These are phyloP conservation scores for Saccharomyces pastorianus DNA, from an alignment of 1,139 yeast species.

Conservation along the genomic window DNA sequence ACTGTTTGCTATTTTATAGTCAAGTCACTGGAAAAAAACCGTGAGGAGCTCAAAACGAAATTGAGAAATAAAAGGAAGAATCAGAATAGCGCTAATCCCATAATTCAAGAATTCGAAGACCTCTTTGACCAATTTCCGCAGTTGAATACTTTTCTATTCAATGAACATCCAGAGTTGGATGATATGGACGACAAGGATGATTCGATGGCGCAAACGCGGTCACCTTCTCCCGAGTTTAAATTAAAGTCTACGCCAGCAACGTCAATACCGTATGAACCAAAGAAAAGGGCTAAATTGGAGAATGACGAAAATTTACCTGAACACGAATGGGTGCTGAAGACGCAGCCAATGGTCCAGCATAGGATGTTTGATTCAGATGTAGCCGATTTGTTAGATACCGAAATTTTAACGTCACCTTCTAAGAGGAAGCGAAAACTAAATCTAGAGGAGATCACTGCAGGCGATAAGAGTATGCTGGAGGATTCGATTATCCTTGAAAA, in stretches of 20 bases:
- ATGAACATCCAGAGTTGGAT: conserved; percentile 5
- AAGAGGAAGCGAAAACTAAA: conserved; percentile 11
- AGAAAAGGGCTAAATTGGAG: conserved; percentile 4
- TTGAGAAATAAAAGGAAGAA: conserved; percentile 4
- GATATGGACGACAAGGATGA: neutral
- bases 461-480: conserved; percentile 4
- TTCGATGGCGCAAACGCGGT: neutral
- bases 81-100: conserved; percentile 8
- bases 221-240: too few relatives aligned
- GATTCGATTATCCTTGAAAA: conserved; percentile 34
- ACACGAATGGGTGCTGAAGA: conserved; percentile 18
- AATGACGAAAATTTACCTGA: conserved; percentile 11
- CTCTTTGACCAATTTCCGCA: conserved; percentile 21
- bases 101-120: conserved; percentile 16
- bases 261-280: neutral
- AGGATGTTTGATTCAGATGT: conserved; percentile 32
- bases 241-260: neutral
- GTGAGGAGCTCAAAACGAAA: conserved; percentile 7
- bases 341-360: conserved; percentile 27
- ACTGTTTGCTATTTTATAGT: conserved; percentile 4
- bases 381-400: conserved; percentile 24
- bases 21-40: conserved; percentile 11
- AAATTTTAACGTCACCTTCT: conserved; percentile 23
- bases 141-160: conserved; percentile 13
- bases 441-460: conserved; percentile 4